Conservation (phyloP, 768 basidiomycete species). For the Pleurotus sapidus region DNA sequence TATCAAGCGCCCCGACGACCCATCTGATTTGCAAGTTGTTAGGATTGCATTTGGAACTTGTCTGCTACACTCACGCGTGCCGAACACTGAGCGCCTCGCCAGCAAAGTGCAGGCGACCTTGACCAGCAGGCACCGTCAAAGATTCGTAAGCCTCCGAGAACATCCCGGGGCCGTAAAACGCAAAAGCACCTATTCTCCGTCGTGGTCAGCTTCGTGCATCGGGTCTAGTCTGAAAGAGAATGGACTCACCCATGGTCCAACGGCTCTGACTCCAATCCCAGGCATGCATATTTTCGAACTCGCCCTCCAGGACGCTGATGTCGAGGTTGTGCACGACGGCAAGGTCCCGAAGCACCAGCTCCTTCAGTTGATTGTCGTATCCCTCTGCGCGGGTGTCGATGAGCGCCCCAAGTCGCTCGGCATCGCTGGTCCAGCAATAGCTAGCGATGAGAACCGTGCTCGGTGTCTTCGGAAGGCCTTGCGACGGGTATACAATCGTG, state of each 20-base stretch:
- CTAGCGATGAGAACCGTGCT: conserved; percentile 35
- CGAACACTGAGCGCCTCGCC: conserved; percentile 33
- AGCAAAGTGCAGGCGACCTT: conserved; percentile 28
- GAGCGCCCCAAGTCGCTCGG: conserved; percentile 32
- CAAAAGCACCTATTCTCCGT: conserved; percentile 31
- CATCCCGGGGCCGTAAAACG: conserved; percentile 36
- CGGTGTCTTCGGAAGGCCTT: conserved; percentile 19
- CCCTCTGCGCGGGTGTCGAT: conserved; percentile 16
- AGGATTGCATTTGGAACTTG: no score
- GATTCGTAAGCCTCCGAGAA: conserved; percentile 28
- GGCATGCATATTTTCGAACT: conserved; percentile 20
- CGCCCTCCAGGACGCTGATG: conserved; percentile 12
- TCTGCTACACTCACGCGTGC: conserved; percentile 21
- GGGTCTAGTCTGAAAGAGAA: not conserved
- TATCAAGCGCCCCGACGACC: conserved; percentile 35
- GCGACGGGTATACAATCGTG: conserved; percentile 42
- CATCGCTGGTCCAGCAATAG: conserved; percentile 38
- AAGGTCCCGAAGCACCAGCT: conserved; percentile 27
- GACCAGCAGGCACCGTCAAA: conserved; percentile 26
- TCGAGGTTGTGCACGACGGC: conserved; percentile 23
- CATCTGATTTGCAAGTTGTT: conserved; percentile 19
- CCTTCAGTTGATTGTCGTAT: conserved; percentile 20
- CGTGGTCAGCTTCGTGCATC: not conserved
- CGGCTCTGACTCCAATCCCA: conserved; percentile 34
- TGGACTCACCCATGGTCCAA: conserved; percentile 28